These are phyloP conservation scores for Suhomyces yuchorum DNA, from an alignment of 1,139 yeast genomes.

Conservation along the genomic window DNA sequence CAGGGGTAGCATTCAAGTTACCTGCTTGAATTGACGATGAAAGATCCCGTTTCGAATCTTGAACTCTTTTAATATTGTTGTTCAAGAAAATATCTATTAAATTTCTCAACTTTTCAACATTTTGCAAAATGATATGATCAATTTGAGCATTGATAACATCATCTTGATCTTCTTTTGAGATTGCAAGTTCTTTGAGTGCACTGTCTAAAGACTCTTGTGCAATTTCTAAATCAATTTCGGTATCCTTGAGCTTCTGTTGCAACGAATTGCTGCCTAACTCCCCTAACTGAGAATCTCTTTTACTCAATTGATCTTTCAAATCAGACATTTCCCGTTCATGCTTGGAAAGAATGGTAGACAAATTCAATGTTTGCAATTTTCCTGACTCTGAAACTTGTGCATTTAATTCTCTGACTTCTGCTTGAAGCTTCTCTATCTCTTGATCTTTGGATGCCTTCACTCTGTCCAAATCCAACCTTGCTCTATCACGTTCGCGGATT, in stretches of 20 bases:
- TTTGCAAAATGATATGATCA: conserved; percentile 54
- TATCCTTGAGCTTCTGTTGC: conserved; percentile 57
- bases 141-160: conserved; percentile 60
- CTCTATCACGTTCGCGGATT: conserved; percentile 87
- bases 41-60: conserved; percentile 71
- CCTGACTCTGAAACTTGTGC: conserved; percentile 65
- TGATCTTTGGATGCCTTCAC: conserved; percentile 65
- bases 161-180: conserved; percentile 56
- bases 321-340: conserved; percentile 60
- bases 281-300: conserved; percentile 20
- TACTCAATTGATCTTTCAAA: conserved; percentile 39
- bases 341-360: conserved; percentile 60
- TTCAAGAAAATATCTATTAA: conserved; percentile 74
- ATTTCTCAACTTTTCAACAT: conserved; percentile 51
- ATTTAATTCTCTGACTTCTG: conserved; percentile 65
- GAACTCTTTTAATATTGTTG: conserved; percentile 71
- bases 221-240: conserved; percentile 79
- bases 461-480: conserved; percentile 80
- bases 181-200: conserved; percentile 62
- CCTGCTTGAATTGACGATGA: conserved; percentile 85
- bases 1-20: conserved; percentile 76
- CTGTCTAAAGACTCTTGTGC: conserved; percentile 79
- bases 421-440: conserved; percentile 66
- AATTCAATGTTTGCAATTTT: conserved; percentile 65
- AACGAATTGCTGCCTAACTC: conserved; percentile 26